phyloP scores from a whole-genome alignment of 371 early-diverging fungal genomes.

The Nematocida ausubeli region DNA sequence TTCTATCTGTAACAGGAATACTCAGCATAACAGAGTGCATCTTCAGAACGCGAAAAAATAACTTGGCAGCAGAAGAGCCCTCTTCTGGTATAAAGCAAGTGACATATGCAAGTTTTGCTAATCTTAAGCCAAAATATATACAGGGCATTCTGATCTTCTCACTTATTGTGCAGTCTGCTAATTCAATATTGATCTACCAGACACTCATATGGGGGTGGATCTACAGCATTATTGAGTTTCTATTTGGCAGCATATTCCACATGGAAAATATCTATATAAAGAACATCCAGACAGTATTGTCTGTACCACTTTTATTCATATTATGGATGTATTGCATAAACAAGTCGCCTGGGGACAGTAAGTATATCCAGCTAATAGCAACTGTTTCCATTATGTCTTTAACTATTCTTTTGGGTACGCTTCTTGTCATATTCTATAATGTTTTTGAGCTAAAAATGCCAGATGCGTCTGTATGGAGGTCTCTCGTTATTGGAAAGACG shows the following conservation, averaged over 20 bases:
- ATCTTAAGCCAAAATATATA: background rate
- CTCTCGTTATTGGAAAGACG: background rate
- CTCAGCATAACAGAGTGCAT: background rate
- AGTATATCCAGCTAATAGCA: background rate
- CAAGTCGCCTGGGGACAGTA: background rate
- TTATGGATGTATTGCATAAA: background rate
- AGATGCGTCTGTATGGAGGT: background rate
- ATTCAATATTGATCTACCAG: background rate
- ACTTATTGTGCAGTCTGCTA: background rate
- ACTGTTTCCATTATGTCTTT: background rate
- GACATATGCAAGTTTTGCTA: conserved; percentile 6
- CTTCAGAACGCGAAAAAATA: background rate
- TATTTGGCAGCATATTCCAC: background rate
- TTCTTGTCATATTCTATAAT: background rate
- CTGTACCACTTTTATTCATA: background rate
- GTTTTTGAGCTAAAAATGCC: background rate
- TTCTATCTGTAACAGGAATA: background rate
- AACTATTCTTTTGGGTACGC: background rate
- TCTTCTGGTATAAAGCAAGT: background rate
- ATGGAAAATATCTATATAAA: too few species aligned
- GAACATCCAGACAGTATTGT: background rate
- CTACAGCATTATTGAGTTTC: background rate
- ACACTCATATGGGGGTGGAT: conserved; percentile 5
- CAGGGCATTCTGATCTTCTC: background rate
- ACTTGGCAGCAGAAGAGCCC: background rate